Percentiles rank a stretch among this genome's conserved stretches.
phyloP scores from a whole-genome alignment of 1,139 yeast genomes.

The Sugiyamaella grinbergsii region DNA sequence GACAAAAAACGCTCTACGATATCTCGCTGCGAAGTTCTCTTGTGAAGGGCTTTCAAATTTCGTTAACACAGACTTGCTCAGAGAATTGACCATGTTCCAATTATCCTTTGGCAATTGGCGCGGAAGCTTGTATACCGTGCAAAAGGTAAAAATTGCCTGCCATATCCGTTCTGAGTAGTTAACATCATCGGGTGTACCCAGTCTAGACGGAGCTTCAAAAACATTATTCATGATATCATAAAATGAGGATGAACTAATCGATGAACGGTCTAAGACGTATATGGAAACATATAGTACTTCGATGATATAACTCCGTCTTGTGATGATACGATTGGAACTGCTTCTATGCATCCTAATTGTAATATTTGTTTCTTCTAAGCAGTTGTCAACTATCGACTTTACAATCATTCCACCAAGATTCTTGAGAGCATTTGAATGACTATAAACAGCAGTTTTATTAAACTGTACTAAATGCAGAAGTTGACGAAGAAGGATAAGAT shows the following conservation, averaged over 20 bases:
- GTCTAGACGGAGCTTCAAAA: background rate
- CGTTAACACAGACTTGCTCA: background rate
- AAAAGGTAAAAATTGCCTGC: constrained; percentile 12
- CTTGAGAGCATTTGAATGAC: constrained; percentile 12
- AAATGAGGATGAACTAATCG: background rate
- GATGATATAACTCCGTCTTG: constrained; percentile 20
- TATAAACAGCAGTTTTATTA: constrained; percentile 3
- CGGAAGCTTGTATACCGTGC: constrained; percentile 10
- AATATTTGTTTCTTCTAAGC: constrained; percentile 1
- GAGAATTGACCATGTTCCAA: constrained; percentile 5
- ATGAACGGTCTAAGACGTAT: constrained; percentile 9
- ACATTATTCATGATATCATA: background rate
- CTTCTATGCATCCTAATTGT: constrained; percentile 18
- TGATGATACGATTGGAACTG: constrained; percentile 19
- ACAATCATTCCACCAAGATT: constrained; percentile 11
- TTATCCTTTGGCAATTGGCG: background rate
- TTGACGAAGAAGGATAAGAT: constrained; percentile 6
- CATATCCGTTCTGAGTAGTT: constrained; percentile 5
- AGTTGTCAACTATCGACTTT: background rate
- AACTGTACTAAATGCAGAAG: background rate
- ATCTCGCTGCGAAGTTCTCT: constrained; percentile 1
- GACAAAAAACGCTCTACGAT: constrained; percentile 15
- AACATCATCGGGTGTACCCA: background rate
- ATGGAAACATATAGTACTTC: constrained; percentile 20
- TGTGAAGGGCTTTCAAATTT: constrained; percentile 10